Conservation (phyloP, 2,329 filamentous ascomycete genomes). For the Apiospora pterosperma region DNA sequence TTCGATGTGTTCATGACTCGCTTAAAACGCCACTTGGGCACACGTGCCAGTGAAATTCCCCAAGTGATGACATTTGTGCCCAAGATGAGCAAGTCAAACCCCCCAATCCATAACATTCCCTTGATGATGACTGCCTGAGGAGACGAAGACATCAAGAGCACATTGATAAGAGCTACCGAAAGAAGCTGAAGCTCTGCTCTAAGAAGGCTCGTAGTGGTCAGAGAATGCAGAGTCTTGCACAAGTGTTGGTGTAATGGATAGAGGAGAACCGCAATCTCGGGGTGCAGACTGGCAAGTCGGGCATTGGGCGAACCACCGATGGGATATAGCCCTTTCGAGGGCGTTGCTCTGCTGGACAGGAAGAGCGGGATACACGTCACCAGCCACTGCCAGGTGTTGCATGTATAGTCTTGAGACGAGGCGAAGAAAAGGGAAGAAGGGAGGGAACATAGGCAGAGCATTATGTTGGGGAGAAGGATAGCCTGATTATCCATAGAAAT, state of each 20-base stretch:
- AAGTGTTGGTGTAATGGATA: constrained; percentile 83
- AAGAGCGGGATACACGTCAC: constrained; percentile 69
- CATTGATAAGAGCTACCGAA: constrained; percentile 76
- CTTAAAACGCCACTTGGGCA: constrained; percentile 87
- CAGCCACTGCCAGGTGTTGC: constrained; percentile 74
- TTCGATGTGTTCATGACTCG: constrained; percentile 41
- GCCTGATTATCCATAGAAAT: constrained; percentile 60
- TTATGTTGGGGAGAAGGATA: constrained; percentile 71
- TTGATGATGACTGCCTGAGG: constrained; percentile 85
- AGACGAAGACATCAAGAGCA: constrained; percentile 72
- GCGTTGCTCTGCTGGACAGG: constrained; percentile 30
- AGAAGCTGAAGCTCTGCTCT: constrained; percentile 85
- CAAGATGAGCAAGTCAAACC: constrained; percentile 68
- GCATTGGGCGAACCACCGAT: neutral
- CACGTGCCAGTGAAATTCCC: constrained; percentile 81
- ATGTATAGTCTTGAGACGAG: constrained; percentile 50
- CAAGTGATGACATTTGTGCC: constrained; percentile 75
- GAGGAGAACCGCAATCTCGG: constrained; percentile 61
- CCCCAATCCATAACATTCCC: constrained; percentile 80
- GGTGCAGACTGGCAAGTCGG: constrained; percentile 32
- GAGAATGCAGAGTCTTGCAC: constrained; percentile 67
- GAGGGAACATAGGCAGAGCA: constrained; percentile 76
- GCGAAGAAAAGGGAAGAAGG: constrained; percentile 71
- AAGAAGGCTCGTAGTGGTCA: constrained; percentile 86
- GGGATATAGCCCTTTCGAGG: neutral